Evolutionary conservation across 2,329 filamentous ascomycete species (phyloP).

Genomic region (Penicillium capsulatum): DNA sequence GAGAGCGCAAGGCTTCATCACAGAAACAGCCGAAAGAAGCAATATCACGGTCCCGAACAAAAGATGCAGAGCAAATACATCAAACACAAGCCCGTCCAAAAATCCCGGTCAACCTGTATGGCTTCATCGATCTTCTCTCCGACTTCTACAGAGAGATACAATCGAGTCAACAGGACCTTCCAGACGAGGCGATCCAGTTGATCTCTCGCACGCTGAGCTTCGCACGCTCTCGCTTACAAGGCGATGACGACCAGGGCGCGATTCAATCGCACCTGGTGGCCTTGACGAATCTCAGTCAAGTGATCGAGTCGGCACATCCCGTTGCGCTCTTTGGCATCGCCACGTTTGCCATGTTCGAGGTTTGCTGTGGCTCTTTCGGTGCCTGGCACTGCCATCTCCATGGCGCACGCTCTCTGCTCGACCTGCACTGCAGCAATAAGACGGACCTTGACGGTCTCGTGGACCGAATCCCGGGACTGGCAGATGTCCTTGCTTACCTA

Average conservation of each 20-base stretch:
- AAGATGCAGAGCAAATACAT: background rate
- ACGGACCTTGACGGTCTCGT: slow-evolving; percentile 35
- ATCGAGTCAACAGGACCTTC: slow-evolving; percentile 17
- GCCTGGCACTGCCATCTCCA: slow-evolving; percentile 37
- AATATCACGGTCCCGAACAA: background rate
- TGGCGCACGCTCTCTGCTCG: slow-evolving; percentile 41
- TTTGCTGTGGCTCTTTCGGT: slow-evolving; percentile 43
- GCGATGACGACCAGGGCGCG: slow-evolving; percentile 16
- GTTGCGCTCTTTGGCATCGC: slow-evolving; percentile 45
- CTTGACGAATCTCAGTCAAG: slow-evolving; percentile 37
- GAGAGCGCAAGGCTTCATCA: slow-evolving; percentile 8
- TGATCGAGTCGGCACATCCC: slow-evolving; percentile 40
- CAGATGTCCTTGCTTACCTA: slow-evolving; percentile 39
- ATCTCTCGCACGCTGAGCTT: slow-evolving; percentile 25
- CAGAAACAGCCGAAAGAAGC: background rate
- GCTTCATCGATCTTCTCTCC: slow-evolving; percentile 25
- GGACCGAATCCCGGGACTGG: slow-evolving; percentile 32
- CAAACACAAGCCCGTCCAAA: slow-evolving; percentile 1
- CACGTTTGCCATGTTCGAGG: slow-evolving; percentile 45
- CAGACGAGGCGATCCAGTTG: slow-evolving; percentile 21
- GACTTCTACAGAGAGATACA: slow-evolving; percentile 25
- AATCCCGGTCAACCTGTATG: slow-evolving; percentile 21
- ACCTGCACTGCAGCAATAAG: slow-evolving; percentile 38
- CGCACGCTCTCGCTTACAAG: slow-evolving; percentile 22
- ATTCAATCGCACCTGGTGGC: slow-evolving; percentile 33